These are phyloP conservation scores for Gnomoniopsis smithogilvyi DNA, from an alignment of 2,329 filamentous ascomycete species.

Conservation along the genomic window DNA sequence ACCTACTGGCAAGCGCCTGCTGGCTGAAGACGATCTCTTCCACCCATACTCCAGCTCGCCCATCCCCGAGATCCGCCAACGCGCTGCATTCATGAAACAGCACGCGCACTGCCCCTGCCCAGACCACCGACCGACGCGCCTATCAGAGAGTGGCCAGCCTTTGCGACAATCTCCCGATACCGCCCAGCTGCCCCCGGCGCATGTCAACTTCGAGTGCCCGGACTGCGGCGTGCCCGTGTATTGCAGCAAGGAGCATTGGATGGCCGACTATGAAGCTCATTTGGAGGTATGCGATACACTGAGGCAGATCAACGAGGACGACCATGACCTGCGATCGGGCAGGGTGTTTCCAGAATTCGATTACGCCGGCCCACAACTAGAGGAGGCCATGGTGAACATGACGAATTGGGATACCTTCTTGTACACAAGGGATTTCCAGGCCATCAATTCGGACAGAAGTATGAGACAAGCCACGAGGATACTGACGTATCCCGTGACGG, in stretches of 20 bases:
- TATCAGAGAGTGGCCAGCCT: slow-evolving; percentile 64
- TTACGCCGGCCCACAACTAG: slow-evolving; percentile 84
- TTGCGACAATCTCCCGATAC: slow-evolving; percentile 45
- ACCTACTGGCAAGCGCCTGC: slow-evolving; percentile 28
- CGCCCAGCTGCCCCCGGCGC: slow-evolving; percentile 64
- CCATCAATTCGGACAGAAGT: slow-evolving; percentile 84
- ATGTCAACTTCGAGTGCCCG: slow-evolving; percentile 91
- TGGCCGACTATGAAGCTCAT: slow-evolving; percentile 91
- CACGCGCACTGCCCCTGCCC: slow-evolving; percentile 94
- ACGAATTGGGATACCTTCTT: slow-evolving; percentile 98
- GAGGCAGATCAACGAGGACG: slow-evolving; percentile 93
- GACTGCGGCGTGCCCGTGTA: slow-evolving; percentile 94
- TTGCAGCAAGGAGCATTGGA: slow-evolving; percentile 93
- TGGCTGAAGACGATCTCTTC: slow-evolving; percentile 81
- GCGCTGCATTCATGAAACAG: slow-evolving; percentile 87
- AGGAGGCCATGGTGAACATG: slow-evolving; percentile 93
- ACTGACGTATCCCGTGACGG: slow-evolving; percentile 88
- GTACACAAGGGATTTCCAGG: slow-evolving; percentile 87
- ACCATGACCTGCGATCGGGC: slow-evolving; percentile 89
- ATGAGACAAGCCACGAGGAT: slow-evolving; percentile 92
- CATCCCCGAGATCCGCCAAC: slow-evolving; percentile 78
- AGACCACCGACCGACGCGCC: slow-evolving; percentile 72
- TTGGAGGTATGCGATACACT: slow-evolving; percentile 89
- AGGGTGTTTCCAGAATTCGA: slow-evolving; percentile 92
- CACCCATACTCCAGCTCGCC: slow-evolving; percentile 89